phyloP scores from a whole-genome alignment of 2,329 filamentous ascomycete genomes.

The Pseudogymnoascus sp. region DNA sequence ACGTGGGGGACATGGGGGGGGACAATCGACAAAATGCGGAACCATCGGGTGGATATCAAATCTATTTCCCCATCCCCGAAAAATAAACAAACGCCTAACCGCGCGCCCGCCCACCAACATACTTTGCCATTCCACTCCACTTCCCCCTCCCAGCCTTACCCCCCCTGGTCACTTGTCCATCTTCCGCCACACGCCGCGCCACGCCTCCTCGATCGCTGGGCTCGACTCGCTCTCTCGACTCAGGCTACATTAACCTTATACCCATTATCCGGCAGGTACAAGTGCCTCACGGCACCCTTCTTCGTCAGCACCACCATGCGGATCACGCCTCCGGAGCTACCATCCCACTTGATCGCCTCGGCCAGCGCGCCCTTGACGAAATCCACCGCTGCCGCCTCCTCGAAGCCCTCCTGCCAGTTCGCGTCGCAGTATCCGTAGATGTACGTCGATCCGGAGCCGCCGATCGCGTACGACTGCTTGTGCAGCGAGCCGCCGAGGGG shows the following conservation, averaged over 20 bases:
- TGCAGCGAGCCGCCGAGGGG: constrained; percentile 93
- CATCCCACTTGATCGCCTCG: constrained; percentile 99
- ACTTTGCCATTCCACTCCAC: not conserved
- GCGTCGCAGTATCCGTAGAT: constrained; percentile 99
- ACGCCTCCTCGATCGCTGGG: not conserved
- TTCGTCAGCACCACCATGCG: constrained; percentile 93
- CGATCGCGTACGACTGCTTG: constrained; percentile 94
- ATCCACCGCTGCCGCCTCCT: constrained; percentile 77
- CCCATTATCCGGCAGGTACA: constrained; percentile 89
- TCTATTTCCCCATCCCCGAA: constrained; percentile 8
- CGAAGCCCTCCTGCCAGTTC: constrained; percentile 94
- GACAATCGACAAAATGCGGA: not conserved
- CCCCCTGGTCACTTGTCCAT: not conserved
- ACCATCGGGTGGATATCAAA: constrained; percentile 2
- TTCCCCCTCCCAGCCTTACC: not conserved
- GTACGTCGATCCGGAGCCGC: constrained; percentile 95
- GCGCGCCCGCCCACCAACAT: not conserved
- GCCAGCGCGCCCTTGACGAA: constrained; percentile 89
- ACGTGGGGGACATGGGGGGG: not conserved
- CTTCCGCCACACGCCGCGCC: not conserved
- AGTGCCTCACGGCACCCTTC: constrained; percentile 81
- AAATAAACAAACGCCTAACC: constrained; percentile 1
- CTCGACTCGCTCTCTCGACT: not conserved
- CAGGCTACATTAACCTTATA: constrained; percentile 44
- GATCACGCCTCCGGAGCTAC: constrained; percentile 96